phyloP scores from a whole-genome alignment of 2,329 filamentous ascomycete species.

The Pseudovirgaria hyperparasitica region DNA sequence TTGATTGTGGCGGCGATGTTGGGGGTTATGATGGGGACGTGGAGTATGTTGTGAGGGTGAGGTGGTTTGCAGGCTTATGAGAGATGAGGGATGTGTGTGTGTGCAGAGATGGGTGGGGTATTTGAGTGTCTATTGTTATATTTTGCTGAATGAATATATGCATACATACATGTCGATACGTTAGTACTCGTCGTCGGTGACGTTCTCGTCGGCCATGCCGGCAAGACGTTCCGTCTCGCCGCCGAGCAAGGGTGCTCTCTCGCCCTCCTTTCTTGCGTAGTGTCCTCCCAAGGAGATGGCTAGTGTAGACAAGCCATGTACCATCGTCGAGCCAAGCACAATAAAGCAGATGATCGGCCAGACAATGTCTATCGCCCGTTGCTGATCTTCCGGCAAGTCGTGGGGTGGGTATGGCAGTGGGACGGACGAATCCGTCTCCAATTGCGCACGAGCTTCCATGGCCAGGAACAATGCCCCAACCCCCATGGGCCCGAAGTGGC shows the following conservation, averaged over 20 bases:
- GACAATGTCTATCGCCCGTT: constrained; percentile 31
- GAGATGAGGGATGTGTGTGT: too few species aligned
- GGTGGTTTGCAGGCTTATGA: too few species aligned
- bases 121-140: too few species aligned
- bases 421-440: constrained; percentile 36
- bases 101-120: too few species aligned
- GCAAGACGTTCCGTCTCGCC: constrained; percentile 36
- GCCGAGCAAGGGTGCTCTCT: constrained; percentile 37
- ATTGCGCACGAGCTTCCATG: constrained; percentile 40
- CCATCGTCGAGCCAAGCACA: constrained; percentile 39
- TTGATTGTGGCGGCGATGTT: too few species aligned
- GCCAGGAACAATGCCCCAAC: constrained; percentile 44
- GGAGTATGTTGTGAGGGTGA: too few species aligned
- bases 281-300: constrained; percentile 37
- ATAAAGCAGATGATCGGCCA: constrained; percentile 45
- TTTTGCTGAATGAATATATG: too few species aligned
- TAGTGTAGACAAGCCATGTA: constrained; percentile 41
- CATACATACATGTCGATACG: too few species aligned
- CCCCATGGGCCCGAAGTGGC: constrained; percentile 47
- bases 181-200: constrained; percentile 28
- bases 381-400: constrained; percentile 18
- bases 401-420: constrained; percentile 32
- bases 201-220: constrained; percentile 36
- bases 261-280: constrained; percentile 31
- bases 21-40: too few species aligned